These are phyloP conservation scores for Penicillium sp. DNA, from an alignment of 2,329 filamentous ascomycete genomes.

Conservation along the genomic window DNA sequence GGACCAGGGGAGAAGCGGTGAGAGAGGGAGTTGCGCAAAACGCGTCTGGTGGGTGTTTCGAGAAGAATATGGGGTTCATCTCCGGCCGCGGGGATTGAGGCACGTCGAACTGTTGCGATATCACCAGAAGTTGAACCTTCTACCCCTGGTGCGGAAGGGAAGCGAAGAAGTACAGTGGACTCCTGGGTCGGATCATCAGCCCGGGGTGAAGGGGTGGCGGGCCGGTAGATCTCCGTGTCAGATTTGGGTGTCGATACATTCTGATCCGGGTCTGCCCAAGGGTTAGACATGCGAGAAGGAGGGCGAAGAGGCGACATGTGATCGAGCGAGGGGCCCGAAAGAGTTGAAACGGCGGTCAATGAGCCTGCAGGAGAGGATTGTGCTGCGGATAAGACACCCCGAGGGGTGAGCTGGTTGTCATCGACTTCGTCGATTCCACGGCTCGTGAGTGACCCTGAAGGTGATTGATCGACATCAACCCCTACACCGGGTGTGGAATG, in stretches of 20 bases:
- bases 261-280: conserved; percentile 35
- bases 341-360: conserved; percentile 30
- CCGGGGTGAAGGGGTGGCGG: conserved; percentile 28
- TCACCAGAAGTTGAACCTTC: conserved; percentile 21
- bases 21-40: conserved; percentile 48
- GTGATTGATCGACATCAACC: conserved; percentile 25
- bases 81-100: conserved; percentile 18
- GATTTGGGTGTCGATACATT: conserved; percentile 16
- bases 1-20: conserved; percentile 57
- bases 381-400: conserved; percentile 32
- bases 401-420: conserved; percentile 34
- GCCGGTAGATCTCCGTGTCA: conserved; percentile 25
- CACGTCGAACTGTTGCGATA: conserved; percentile 15
- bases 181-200: conserved; percentile 16
- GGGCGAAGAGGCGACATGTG: conserved; percentile 32
- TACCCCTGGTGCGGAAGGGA: conserved; percentile 40
- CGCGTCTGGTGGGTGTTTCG: conserved; percentile 39
- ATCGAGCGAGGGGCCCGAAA: conserved; percentile 28
- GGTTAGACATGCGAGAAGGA: conserved; percentile 37
- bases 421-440: conserved; percentile 32
- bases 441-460: conserved; percentile 35
- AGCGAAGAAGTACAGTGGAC: conserved; percentile 39
- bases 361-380: conserved; percentile 35
- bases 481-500: conserved; percentile 14
- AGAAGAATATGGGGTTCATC: conserved; percentile 19